Evolutionary conservation across 768 basidiomycete genomes (phyloP).

Genomic region (Kwoniella mangroviensis): DNA sequence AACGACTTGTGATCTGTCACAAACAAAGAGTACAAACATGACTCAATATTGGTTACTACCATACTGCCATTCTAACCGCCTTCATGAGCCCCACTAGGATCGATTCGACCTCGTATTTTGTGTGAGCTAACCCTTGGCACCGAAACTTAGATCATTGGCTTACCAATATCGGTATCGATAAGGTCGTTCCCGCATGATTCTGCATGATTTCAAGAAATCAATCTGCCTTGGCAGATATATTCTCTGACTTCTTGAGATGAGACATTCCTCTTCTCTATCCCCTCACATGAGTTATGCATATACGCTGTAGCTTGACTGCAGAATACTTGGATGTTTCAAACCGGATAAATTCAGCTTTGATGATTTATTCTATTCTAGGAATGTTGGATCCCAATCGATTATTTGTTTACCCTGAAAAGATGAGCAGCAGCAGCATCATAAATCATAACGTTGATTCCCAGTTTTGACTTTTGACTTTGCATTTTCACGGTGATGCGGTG

Average conservation of each 20-base stretch:
- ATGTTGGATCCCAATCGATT: not conserved
- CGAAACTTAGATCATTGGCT: not conserved
- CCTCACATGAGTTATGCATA: not conserved
- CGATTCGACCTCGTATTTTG: too few relatives aligned
- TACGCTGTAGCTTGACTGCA: not conserved
- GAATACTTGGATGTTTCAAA: not conserved
- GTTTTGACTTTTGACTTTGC: not conserved
- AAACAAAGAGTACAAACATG: too few relatives aligned
- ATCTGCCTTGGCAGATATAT: not conserved
- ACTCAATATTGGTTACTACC: too few relatives aligned
- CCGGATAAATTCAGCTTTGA: not conserved
- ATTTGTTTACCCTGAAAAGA: not conserved
- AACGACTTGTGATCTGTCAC: too few relatives aligned
- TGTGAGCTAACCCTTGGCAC: not conserved
- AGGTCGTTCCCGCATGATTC: not conserved
- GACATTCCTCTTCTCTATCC: not conserved
- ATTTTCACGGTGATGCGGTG: not conserved
- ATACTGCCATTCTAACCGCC: too few relatives aligned
- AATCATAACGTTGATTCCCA: not conserved
- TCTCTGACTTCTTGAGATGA: not conserved
- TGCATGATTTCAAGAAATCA: not conserved
- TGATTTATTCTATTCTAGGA: not conserved
- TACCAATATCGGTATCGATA: not conserved
- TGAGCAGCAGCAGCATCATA: not conserved
- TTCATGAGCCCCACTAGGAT: too few relatives aligned